phyloP scores from a whole-genome alignment of 1,284 basidiomycete species.

The Irpex sp. region DNA sequence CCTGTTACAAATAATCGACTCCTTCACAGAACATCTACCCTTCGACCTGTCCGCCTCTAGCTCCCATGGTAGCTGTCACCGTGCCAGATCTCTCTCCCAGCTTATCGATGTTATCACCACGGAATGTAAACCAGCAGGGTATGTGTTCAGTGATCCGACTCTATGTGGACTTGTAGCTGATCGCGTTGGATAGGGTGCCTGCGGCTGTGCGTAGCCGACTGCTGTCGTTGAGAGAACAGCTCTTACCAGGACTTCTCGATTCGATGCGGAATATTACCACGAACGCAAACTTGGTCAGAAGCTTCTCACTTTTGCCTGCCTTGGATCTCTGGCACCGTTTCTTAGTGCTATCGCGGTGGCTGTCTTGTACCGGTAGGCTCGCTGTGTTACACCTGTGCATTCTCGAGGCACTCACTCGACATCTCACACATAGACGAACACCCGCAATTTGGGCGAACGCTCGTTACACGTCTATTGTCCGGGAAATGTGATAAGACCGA shows the following conservation, averaged over 20 bases:
- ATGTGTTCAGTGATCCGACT: slow-evolving; percentile 15
- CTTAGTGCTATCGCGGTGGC: slow-evolving; percentile 43
- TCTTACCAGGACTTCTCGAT: slow-evolving; percentile 17
- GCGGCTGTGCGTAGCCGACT: slow-evolving; percentile 14
- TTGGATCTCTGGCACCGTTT: slow-evolving; percentile 39
- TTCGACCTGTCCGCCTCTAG: background rate
- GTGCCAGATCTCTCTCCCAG: slow-evolving; percentile 22
- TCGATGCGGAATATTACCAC: slow-evolving; percentile 11
- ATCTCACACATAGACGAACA: background rate
- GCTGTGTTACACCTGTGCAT: background rate
- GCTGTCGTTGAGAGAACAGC: slow-evolving; percentile 24
- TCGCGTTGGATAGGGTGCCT: background rate
- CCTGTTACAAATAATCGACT: slow-evolving; percentile 9
- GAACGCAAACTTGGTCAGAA: background rate
- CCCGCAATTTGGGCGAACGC: background rate
- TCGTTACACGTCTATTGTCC: background rate
- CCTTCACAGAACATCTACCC: slow-evolving; percentile 7
- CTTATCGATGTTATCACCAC: slow-evolving; percentile 31
- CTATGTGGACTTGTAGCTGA: background rate
- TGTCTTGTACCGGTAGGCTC: slow-evolving; percentile 27
- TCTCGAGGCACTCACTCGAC: background rate
- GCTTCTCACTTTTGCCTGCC: slow-evolving; percentile 5
- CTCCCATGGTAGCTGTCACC: background rate
- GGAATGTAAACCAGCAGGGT: slow-evolving; percentile 30
- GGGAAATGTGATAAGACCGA: background rate